Conservation (phyloP, 2,329 filamentous ascomycete species). For the Hypoxylon sp. region DNA sequence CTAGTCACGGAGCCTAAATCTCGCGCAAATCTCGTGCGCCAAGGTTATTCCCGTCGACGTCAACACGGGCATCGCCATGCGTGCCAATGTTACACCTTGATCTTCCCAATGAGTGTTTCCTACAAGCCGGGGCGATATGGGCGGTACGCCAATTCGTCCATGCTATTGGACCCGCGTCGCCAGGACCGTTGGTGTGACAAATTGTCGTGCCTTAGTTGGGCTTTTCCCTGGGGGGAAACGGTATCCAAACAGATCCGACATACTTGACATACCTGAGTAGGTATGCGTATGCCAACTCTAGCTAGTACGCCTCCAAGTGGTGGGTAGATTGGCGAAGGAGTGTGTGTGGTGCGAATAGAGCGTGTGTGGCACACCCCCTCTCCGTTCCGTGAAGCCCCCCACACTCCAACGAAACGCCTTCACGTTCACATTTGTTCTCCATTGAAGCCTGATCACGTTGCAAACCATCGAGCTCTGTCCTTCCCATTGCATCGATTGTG, state of each 20-base stretch:
- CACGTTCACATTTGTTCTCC: conserved; percentile 40
- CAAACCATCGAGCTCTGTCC: conserved; percentile 37
- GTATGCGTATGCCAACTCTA: conserved; percentile 34
- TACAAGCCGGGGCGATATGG: conserved; percentile 35
- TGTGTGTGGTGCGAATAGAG: conserved; percentile 9
- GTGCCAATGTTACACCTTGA: conserved; percentile 37
- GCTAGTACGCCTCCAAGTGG: conserved; percentile 35
- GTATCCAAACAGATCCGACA: conserved; percentile 29
- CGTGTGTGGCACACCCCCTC: conserved; percentile 35
- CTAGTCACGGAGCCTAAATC: conserved; percentile 41
- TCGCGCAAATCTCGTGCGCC: conserved; percentile 40
- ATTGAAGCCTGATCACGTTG: conserved; percentile 47
- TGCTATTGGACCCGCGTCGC: conserved; percentile 48
- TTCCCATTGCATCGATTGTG: conserved; percentile 36
- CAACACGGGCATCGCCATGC: conserved; percentile 30
- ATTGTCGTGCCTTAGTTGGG: conserved; percentile 49
- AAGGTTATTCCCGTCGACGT: conserved; percentile 40
- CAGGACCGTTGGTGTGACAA: conserved; percentile 47
- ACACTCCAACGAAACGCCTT: conserved; percentile 27
- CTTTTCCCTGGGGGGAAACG: conserved; percentile 46
- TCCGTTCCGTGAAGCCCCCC: conserved; percentile 27
- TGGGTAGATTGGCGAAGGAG: conserved; percentile 18
- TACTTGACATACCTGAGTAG: conserved; percentile 28
- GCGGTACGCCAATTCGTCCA: conserved; percentile 47
- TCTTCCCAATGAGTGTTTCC: conserved; percentile 42